Evolutionary conservation across 345 rosid genomes (phyloP), one percentile per base, ranked within the genome.

Genomic region (Salix arbutifolia): DNA sequence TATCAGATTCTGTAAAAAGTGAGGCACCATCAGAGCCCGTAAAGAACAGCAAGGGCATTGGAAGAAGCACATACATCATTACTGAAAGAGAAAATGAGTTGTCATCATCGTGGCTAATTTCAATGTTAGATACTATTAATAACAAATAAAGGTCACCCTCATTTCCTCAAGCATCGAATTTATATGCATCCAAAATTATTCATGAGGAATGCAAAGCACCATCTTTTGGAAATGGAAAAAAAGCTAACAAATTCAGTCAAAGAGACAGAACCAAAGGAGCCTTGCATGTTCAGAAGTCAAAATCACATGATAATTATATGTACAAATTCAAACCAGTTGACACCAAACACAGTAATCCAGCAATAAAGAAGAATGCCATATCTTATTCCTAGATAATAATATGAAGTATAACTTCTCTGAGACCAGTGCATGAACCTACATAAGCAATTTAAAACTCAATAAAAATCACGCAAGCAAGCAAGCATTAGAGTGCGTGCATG

Each of bases 11-110:
- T 69, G 84, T 69, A 40, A 82, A 82, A 6, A 93, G 82, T 77
- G 94, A 79, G 42, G 92, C 83, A 72, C 90, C 68, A 66, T 90
- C 88, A n/a, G 99, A 92, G 38, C 98, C 92, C 25, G 85, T 87
- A 14, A 93, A 92, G 88, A 96, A 93, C 81, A 96, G 77, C 77
- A 96, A 81, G 12, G 98, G 99, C 98, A 96, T 87, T 0, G 99
- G 99, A 82, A 96, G 95, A 50, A 92, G 85, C 85, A 92, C 98
- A 64, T 93, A 96, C 97, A 89, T 92, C 64, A 96, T 83, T 16
- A 91, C 99, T 96, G 92, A 84, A 85, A 75, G 16, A 72, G 76
- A 31, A 56, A 77, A 76, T 12, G 37, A 13, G 19, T 25, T 67
- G 64, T 42, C 33, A 64, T 73, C 53, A 76, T 37, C 30, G 42